Evolutionary conservation across 108 stramenopile species (phyloP).

Genomic region (Skeletonema menzelii): DNA sequence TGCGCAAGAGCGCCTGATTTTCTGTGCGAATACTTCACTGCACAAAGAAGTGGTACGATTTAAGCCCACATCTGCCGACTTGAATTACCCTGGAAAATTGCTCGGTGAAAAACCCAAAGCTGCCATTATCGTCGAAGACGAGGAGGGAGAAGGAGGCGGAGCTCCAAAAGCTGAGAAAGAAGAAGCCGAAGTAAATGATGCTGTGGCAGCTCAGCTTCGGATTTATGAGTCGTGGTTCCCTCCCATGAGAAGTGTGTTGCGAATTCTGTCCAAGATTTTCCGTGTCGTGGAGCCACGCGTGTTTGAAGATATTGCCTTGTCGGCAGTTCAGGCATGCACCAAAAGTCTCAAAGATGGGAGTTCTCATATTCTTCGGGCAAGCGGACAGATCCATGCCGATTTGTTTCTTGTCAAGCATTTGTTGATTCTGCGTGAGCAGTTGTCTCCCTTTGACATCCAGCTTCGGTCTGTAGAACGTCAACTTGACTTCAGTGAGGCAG

Average conservation of each 20-base stretch:
- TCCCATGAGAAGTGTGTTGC: conserved; percentile 85
- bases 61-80: conserved; percentile 72
- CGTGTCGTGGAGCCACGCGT: conserved; percentile 90
- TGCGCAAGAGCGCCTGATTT: conserved; percentile 90
- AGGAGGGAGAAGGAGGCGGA: conserved; percentile 10
- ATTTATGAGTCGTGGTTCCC: conserved; percentile 92
- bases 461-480: conserved; percentile 85
- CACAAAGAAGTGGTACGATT: conserved; percentile 84
- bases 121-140: conserved; percentile 35
- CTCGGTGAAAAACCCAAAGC: conserved; percentile 41
- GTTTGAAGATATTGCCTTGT: conserved; percentile 91
- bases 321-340: conserved; percentile 85
- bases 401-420: conserved; percentile 90
- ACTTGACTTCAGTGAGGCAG: conserved; percentile 90
- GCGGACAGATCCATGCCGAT: conserved; percentile 78
- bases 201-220: conserved; percentile 67
- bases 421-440: conserved; percentile 90
- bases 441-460: conserved; percentile 92
- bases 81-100: conserved; percentile 85
- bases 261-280: conserved; percentile 89
- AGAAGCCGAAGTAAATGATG: conserved; percentile 47
- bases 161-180: not conserved
- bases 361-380: conserved; percentile 59
- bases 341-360: conserved; percentile 78
- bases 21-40: conserved; percentile 77